Evolutionary conservation across 129 eudicot genomes (phyloP), one percentile per base, ranked within the genome.

Genomic region (sunflower (Helianthus annuus)): DNA sequence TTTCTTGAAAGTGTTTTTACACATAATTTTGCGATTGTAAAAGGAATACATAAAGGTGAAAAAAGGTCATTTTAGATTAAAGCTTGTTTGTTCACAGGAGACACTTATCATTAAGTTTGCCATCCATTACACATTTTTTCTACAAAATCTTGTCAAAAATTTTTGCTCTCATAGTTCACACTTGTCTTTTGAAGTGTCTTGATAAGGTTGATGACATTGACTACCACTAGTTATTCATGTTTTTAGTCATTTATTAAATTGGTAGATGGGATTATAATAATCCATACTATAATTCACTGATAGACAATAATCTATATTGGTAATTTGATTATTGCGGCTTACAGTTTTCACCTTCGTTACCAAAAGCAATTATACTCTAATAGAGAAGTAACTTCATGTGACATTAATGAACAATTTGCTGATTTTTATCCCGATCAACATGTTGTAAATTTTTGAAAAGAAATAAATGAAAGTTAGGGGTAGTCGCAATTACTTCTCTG

Each of bases 201-300:
- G 77, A 78, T 71, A 78, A 78, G 63, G 73, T 64, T 64, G 68
- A 44, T 78, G 82, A 71, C 72, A 64, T 70, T 78, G 77, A 71
- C 77, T 12, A 54, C 61, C 77, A 78, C 68, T 78, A 70, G 14
- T 42, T 70, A 51, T 17, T 19, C 62, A 57, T 48, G 52, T 48
- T 68, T 32, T 67, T 58, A 44, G 15, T 52, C 4, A 39, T 39
- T 39, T 39, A 39, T 39, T 5, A 5, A 5, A 39, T 5, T 39
- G 2, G 8, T 5, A 39, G 6, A 7, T 39, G 0, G 8, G 7
- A 39, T 39, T 39, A 4, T 39, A 39, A 39, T 39, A 39, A 5
- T 39, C 45, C 8, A 39, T 39, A 5, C 1, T 5, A 39, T 39
- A 6, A 39, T 39, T 39, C 8, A 39, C 1, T 4, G 7, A 7